Evolutionary conservation across 805 yeast genomes (phyloP), one percentile per base, ranked within the genome.

Genomic region (Starmerella sp.): DNA sequence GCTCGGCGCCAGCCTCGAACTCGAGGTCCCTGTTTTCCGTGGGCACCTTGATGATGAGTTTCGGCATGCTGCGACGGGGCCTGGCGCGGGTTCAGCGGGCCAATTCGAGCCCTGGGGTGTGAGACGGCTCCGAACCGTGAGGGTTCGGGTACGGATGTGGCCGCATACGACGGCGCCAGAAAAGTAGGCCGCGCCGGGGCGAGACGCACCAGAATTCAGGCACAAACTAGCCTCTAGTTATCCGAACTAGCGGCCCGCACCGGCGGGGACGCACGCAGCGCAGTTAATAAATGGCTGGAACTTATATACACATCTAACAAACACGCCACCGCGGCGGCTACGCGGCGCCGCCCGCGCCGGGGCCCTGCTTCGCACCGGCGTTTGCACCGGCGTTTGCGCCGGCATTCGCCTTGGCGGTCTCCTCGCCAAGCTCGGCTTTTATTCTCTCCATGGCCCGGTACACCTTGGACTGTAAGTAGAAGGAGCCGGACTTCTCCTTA

Each of bases 401-500:
- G 5, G 49, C 49, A 30, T 52, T 48, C 8, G 45, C 55, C 51
- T 50, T 48, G 17, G 56, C 55, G 17, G 49, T 46, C 30, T 48
- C 56, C 36, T 55, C 61, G 43, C 82, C 81, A 49, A 88, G 64
- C 68, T 93, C 97, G 65, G 81, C 79, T 68, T 84, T 82, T 62
- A 93, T 74, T 58, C 96, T 77, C 68, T 93, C 97, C 79, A 89
- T 86, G 29, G 98, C 97, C 69, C 96, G 80, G 70, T 80, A 89
- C 29, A 93, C 91, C 72, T 93, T 93, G 52, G 93, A 83, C 67
- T 93, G 98, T 51, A 93, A 68, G 66, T 91, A 93, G 67, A 93
- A 91, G 43, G 95, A 85, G 44, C 95, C 96, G n/a, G 96, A 95
- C 69, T 89, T 88, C 58, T 90, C 97, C 69, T 87, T 88, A 32